A percentile compares a stretch with the other conserved stretches of the same genome.
Evolutionary conservation across 495 filamentous ascomycete species (phyloP).

Genomic region (Cercophora samala): DNA sequence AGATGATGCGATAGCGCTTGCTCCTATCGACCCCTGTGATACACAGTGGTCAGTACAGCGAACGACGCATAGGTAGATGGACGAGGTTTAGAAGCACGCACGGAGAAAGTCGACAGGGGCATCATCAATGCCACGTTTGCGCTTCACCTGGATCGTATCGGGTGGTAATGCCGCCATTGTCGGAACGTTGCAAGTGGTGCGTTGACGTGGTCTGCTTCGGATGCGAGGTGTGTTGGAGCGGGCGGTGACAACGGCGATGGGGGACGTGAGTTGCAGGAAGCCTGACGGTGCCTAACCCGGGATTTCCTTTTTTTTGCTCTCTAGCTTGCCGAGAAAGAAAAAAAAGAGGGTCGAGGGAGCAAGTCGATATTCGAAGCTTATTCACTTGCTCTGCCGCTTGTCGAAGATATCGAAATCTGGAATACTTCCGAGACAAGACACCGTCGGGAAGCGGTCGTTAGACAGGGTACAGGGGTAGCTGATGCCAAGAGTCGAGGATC

Average conservation of each 20-base stretch:
- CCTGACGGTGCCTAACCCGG: conserved; percentile 11
- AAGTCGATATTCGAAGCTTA: neutral
- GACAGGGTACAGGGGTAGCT: neutral
- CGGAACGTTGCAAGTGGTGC: conserved; percentile 10
- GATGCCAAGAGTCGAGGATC: neutral
- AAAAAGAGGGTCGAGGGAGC: neutral
- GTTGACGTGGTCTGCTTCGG: conserved; percentile 15
- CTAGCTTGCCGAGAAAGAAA: neutral
- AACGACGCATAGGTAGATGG: conserved; percentile 21
- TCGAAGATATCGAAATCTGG: neutral
- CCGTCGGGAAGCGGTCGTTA: neutral
- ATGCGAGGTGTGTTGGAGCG: conserved; percentile 8
- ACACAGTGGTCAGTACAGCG: conserved; percentile 15
- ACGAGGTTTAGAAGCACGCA: conserved; percentile 20
- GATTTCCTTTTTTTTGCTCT: neutral
- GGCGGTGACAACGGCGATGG: neutral
- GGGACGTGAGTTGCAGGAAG: neutral
- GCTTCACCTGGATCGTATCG: conserved; percentile 51
- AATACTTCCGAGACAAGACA: neutral
- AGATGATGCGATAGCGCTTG: conserved; percentile 41
- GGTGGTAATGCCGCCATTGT: conserved; percentile 49
- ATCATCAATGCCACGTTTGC: conserved; percentile 51
- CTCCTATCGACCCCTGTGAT: conserved; percentile 28
- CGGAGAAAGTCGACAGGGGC: conserved; percentile 51
- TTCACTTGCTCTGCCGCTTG: neutral